These are phyloP conservation scores for Pseudisothecium myosuroides DNA, from an alignment of 225 moss, liverwort and hornwort genomes.

Conservation along the genomic window DNA sequence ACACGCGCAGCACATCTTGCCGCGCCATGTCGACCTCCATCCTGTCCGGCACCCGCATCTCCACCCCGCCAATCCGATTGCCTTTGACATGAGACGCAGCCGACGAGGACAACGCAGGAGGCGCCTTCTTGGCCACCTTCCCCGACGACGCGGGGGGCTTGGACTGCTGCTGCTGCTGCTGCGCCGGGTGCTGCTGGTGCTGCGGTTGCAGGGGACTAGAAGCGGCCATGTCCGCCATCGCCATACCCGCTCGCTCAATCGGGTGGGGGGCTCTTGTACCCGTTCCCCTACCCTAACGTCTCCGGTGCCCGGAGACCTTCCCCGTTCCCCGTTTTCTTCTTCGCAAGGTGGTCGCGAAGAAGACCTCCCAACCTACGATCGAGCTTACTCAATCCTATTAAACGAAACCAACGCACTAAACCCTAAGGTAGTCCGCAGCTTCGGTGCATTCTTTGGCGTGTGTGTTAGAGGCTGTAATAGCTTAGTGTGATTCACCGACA, in stretches of 20 bases:
- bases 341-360: slow-evolving; percentile 2
- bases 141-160: slow-evolving; percentile 48
- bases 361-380: background rate
- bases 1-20: slow-evolving; percentile 72
- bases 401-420: background rate
- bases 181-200: slow-evolving; percentile 10
- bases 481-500: background rate
- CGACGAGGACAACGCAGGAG: background rate
- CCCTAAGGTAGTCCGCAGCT: background rate
- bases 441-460: background rate
- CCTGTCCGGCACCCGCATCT: slow-evolving; percentile 50
- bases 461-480: background rate
- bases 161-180: slow-evolving; percentile 21
- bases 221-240: slow-evolving; percentile 61
- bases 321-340: background rate
- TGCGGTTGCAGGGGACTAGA: slow-evolving; percentile 34
- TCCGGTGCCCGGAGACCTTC: background rate
- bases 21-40: slow-evolving; percentile 94
- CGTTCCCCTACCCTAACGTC: background rate
- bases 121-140: slow-evolving; percentile 58
- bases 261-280: background rate
- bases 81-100: slow-evolving; percentile 8
- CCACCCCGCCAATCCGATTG: slow-evolving; percentile 38
- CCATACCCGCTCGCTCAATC: slow-evolving; percentile 23
- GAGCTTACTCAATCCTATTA: background rate